Base-by-base conservation (phyloP, 768 basidiomycete genomes). In the Rhodotorula paludigena region DNA sequence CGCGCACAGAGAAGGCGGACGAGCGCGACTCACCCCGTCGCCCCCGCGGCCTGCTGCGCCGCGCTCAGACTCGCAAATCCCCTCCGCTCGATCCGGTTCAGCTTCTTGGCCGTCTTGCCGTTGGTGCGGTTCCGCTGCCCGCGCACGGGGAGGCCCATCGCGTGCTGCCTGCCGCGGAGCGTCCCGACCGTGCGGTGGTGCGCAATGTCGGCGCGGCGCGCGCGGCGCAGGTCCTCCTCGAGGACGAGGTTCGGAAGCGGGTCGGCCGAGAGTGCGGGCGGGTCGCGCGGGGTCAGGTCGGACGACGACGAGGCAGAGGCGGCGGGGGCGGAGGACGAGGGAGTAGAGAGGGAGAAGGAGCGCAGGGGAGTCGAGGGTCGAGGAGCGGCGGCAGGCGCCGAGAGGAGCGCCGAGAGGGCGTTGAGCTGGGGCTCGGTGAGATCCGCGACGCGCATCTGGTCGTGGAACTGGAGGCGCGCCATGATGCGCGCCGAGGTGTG, bases 111-210 rank as follows among this genome's bases (percentile, higher is more conserved):
- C 52, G 91, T 94, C 79, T 83, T 85, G 60, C 90, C 92, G 76
- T 98, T 98, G 61, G 84, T 87, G 78, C 86, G 87, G 8, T 93
- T 97, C 62, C 87, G 87, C 80, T 98, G 94, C 63, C 94, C 94
- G 78, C 94, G 84, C 67, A 98, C 94, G 6, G 94, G 94, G 52
- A 94, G 79, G 65, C 87, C 85, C 87, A 92, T 90, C 14, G 91
- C 91, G 78, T 98, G 94, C 78, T 92, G 82, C 81, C 86, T 85
- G 57, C 96, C 96, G 57, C 90, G 85, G 78, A 94, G 93, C 73
- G 88, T 91, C 55, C 94, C 94, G 78, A 98, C 92, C 84, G 88
- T 88, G 68, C 90, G 82, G 79, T 92, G 86, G 80, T 96, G 92
- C 10, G 85, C 86, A 77, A 99, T 93, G 77, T 97, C 92, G 78